Conservation (phyloP, 1,139 yeast species). For the Meyerozyma smithsonii region DNA sequence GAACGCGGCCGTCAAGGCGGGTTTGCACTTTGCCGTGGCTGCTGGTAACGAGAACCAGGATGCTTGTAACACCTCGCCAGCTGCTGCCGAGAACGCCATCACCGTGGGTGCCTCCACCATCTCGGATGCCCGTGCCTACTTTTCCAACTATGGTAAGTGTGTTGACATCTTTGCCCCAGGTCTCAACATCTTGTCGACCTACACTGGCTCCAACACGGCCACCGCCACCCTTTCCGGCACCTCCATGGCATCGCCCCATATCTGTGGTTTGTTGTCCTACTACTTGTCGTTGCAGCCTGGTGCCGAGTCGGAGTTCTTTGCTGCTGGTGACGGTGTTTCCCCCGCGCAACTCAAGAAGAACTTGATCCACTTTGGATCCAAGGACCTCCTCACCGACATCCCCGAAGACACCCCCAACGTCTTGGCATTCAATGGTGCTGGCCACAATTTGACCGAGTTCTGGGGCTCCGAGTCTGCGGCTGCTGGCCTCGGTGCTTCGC, state of each 20-base stretch:
- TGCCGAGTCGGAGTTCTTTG: slow-evolving; percentile 63
- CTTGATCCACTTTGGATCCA: slow-evolving; percentile 75
- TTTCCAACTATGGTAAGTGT: slow-evolving; percentile 80
- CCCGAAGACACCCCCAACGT: slow-evolving; percentile 85
- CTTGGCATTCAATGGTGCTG: slow-evolving; percentile 91
- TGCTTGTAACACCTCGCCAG: slow-evolving; percentile 83
- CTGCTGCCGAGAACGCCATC: slow-evolving; percentile 68
- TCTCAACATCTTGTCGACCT: slow-evolving; percentile 73
- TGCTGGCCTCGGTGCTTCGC: slow-evolving; percentile 4
- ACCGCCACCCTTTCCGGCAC: slow-evolving; percentile 95
- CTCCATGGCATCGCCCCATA: slow-evolving; percentile 98
- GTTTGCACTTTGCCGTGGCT: slow-evolving; percentile 81
- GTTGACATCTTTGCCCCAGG: slow-evolving; percentile 88
- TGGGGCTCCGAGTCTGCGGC: slow-evolving; percentile 39
- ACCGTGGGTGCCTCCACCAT: slow-evolving; percentile 83
- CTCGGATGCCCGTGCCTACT: slow-evolving; percentile 71
- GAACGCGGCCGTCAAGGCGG: slow-evolving; percentile 77
- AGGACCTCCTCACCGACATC: slow-evolving; percentile 60
- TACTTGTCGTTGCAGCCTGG: slow-evolving; percentile 89
- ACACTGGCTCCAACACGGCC: slow-evolving; percentile 79
- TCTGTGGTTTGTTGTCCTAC: slow-evolving; percentile 86
- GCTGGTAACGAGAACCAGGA: slow-evolving; percentile 86
- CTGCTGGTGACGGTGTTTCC: slow-evolving; percentile 57
- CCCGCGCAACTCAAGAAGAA: slow-evolving; percentile 89
- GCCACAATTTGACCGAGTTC: slow-evolving; percentile 69